Conservation (phyloP, 2,329 filamentous ascomycete genomes). For the Rhytidhysteron rufulum region DNA sequence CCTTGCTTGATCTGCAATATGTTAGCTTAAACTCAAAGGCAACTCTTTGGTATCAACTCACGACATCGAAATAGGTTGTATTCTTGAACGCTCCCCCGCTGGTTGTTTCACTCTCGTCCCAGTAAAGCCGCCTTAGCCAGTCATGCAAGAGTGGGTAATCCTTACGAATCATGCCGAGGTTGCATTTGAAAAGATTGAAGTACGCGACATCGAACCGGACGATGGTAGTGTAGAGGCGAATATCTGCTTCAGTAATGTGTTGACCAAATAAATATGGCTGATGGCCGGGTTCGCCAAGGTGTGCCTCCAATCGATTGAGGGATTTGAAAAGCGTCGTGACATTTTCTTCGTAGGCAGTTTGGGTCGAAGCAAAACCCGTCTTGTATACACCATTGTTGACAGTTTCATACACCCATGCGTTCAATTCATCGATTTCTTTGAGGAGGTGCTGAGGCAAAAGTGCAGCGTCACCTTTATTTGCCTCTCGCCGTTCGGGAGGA, state of each 20-base stretch:
- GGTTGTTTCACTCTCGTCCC: conserved; percentile 51
- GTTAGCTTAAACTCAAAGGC: too few relatives aligned
- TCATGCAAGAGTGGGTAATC: conserved; percentile 77
- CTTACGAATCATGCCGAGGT: conserved; percentile 75
- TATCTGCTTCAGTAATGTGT: conserved; percentile 45
- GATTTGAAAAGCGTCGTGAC: conserved; percentile 69
- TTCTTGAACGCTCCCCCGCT: conserved; percentile 24
- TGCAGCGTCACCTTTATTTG: conserved; percentile 50
- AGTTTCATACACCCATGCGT: conserved; percentile 73
- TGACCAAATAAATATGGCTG: conserved; percentile 72
- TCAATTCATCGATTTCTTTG: conserved; percentile 67
- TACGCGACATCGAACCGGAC: conserved; percentile 54
- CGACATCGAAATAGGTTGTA: conserved; percentile 24
- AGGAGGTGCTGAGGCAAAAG: conserved; percentile 66
- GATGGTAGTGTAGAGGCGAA: conserved; percentile 54
- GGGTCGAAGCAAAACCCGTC: conserved; percentile 77
- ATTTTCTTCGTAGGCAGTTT: conserved; percentile 76
- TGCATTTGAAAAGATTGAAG: conserved; percentile 65
- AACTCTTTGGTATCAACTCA: too few relatives aligned
- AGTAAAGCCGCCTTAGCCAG: conserved; percentile 82
- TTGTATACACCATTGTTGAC: conserved; percentile 56
- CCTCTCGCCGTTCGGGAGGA: conserved; percentile 51
- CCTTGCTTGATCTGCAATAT: conserved; percentile 22
- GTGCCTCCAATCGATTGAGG: conserved; percentile 71
- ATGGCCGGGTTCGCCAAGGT: conserved; percentile 53